phyloP scores from a whole-genome alignment of 2,329 filamentous ascomycete genomes.

The Cladorrhinum sp. region DNA sequence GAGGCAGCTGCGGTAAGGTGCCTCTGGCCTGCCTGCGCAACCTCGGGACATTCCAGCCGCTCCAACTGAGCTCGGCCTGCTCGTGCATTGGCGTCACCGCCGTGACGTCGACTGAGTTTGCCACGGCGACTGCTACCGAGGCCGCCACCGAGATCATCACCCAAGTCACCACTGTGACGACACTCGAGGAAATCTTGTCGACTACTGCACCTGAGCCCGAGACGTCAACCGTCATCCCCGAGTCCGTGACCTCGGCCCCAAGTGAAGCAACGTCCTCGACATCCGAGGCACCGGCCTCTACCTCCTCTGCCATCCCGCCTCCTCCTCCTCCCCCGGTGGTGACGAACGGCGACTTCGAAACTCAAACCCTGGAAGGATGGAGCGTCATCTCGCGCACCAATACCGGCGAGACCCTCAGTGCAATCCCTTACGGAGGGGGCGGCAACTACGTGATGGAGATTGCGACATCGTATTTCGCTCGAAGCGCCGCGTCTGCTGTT shows the following conservation, averaged over 20 bases:
- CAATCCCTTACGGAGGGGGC: background rate
- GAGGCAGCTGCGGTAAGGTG: background rate
- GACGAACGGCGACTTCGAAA: background rate
- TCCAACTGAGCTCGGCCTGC: background rate
- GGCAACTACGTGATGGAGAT: background rate
- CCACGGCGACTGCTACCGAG: background rate
- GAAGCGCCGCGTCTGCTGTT: background rate
- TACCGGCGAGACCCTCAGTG: background rate
- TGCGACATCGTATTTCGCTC: background rate
- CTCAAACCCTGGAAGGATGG: background rate
- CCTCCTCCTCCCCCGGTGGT: background rate
- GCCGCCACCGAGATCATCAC: background rate
- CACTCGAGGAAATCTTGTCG: background rate
- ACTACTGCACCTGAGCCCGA: background rate
- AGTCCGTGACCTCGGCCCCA: background rate
- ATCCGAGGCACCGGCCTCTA: background rate
- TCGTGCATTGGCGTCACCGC: background rate
- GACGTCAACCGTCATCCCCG: too few relatives aligned
- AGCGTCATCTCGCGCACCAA: background rate
- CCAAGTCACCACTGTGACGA: background rate
- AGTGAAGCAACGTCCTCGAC: background rate
- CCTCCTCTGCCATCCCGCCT: background rate
- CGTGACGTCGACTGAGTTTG: background rate
- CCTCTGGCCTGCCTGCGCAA: slow-evolving; percentile 5
- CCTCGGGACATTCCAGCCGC: background rate